These are phyloP conservation scores for Glycine soja DNA, from an alignment of 306 rosid genomes.

Conservation along the genomic window DNA sequence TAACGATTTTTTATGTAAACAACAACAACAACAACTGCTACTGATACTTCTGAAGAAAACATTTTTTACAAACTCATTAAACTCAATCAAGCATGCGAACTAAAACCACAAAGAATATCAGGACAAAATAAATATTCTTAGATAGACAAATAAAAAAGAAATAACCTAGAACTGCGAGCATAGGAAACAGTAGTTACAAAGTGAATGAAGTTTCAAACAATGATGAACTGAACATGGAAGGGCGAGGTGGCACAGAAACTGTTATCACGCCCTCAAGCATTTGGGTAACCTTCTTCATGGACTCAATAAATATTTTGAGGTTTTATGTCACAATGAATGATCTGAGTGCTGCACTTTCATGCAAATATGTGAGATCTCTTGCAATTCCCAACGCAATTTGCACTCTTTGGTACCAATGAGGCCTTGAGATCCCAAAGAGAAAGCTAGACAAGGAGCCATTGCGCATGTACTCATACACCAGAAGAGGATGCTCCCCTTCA, in stretches of 20 bases:
- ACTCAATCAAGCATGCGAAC: not conserved
- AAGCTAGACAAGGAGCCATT: conserved; percentile 9
- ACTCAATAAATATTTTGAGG: not conserved
- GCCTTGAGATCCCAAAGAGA: conserved; percentile 24
- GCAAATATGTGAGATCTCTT: not conserved
- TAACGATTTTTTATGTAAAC: no score
- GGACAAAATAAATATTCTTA: not conserved
- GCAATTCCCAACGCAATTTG: conserved; percentile 26
- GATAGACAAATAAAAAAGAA: not conserved
- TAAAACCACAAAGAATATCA: not conserved
- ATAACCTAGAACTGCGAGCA: no score
- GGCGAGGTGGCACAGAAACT: conserved; percentile 44
- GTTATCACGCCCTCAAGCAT: conserved; percentile 41
- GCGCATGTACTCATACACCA: conserved; percentile 18
- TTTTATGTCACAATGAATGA: conserved; percentile 24
- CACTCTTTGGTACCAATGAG: conserved; percentile 27
- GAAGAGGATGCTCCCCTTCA: conserved; percentile 16
- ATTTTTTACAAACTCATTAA: not conserved
- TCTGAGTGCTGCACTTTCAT: conserved; percentile 22
- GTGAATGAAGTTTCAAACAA: not conserved
- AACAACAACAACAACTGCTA: no score
- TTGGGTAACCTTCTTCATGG: conserved; percentile 14
- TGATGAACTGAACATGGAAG: conserved; percentile 17
- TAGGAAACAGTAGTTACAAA: not conserved
- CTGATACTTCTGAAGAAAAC: no score